Base-by-base conservation (phyloP, 495 filamentous ascomycete species). In the Annulohypoxylon maeteangense region DNA sequence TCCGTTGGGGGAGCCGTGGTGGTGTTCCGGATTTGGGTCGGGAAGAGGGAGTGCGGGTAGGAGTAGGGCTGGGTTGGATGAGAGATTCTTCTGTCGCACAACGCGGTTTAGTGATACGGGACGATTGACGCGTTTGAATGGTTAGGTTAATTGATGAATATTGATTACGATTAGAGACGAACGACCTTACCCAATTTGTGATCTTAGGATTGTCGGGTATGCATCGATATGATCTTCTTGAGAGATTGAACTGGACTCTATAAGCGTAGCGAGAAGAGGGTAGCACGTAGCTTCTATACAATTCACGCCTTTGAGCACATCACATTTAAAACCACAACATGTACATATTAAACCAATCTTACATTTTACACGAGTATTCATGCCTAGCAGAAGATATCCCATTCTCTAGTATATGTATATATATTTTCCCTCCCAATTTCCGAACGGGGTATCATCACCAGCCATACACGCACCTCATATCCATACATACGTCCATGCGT, bases 371-470 rank as follows among this genome's bases (percentile, higher is more conserved):
- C 18, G 12, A 23, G 22, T 44, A 22, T 8, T 23, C 22, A 42
- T 55, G 32, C 23, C 47, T 38, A 45, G 48, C 23, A 38, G 34
- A 44, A 34, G 31, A 44, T 55, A 16, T 62, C 59, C 45, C 59
- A 36, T 36, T 38, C 59, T 51, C 31, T 20, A 32, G 7, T 32
- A 31, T 50, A 16, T 53, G 38, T 1, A 11, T 38, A 36, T 32
- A 23, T 53, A 14, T 27, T 23, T 31, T 22, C 8, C 22, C 16
- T 54, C 34, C 53, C 59, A 61, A 51, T 6, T 20, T 68, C 68
- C 36, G 45, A 59, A 62, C 57, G 34, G 70, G 70, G 70, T 72
- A 72, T 72, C 70, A 72, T 71, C 68, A 18, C 55, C 60, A 65
- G 47, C 67, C 55, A 53, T 65, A 56, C 69, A 60, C 55, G 36